A percentile compares a stretch with the other conserved stretches of the same genome.
Evolutionary conservation across 2,329 filamentous ascomycete genomes (phyloP).

Genomic region (Pseudocercospora eumusae): DNA sequence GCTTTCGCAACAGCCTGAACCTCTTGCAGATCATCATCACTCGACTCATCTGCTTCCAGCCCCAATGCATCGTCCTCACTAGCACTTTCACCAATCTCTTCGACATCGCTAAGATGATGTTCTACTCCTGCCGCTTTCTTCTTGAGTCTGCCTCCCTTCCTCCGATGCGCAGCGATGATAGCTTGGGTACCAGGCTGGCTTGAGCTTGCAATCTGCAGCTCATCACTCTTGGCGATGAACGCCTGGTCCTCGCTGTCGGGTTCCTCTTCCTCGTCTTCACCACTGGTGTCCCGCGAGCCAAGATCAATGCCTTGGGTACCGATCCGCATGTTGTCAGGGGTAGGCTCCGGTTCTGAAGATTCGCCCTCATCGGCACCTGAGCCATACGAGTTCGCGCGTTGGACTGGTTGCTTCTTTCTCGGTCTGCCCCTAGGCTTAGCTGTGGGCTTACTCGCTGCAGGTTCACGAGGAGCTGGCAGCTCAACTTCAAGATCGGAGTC

Average conservation of each 20-base stretch:
- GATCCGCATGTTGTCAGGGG: conserved; percentile 40
- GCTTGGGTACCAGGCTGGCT: conserved; percentile 29
- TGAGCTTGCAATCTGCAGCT: conserved; percentile 38
- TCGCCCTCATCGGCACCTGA: conserved; percentile 39
- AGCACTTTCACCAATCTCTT: conserved; percentile 23
- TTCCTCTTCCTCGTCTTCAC: conserved; percentile 48
- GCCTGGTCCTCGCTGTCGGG: conserved; percentile 50
- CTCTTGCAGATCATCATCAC: conserved; percentile 16
- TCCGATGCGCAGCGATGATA: background rate
- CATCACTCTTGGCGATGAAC: conserved; percentile 50
- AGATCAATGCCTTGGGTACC: conserved; percentile 43
- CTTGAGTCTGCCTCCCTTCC: conserved; percentile 25
- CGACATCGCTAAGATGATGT: conserved; percentile 17
- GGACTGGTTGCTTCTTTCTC: conserved; percentile 26
- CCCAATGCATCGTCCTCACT: conserved; percentile 11
- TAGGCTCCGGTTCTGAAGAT: conserved; percentile 40
- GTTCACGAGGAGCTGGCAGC: background rate
- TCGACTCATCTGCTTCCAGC: conserved; percentile 6
- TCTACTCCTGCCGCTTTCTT: conserved; percentile 12
- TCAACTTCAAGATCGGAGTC: conserved; percentile 21
- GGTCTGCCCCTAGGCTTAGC: conserved; percentile 26
- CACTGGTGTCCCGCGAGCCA: conserved; percentile 49
- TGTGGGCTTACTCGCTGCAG: conserved; percentile 1
- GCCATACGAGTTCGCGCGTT: conserved; percentile 30
- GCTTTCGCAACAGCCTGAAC: conserved; percentile 5